A percentile compares a stretch with the other conserved stretches of the same genome.
phyloP scores from a whole-genome alignment of 192 early-diverging fungal species.

The Backusella tuberculispora region DNA sequence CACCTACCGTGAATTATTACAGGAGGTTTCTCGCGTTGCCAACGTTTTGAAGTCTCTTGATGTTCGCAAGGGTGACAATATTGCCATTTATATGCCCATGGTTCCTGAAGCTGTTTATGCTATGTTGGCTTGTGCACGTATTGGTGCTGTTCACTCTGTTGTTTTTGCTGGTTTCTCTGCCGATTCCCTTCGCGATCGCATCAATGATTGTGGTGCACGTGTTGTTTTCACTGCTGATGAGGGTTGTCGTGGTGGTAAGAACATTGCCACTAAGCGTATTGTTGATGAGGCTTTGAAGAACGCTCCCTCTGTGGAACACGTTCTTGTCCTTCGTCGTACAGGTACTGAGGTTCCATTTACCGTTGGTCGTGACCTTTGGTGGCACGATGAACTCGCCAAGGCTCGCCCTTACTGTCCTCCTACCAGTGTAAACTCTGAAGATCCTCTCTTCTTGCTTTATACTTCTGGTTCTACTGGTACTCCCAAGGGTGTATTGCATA shows the following conservation, averaged over 20 bases:
- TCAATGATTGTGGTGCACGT: conserved; percentile 78
- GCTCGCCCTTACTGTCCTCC: conserved; percentile 89
- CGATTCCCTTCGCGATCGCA: conserved; percentile 90
- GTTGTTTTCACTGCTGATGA: conserved; percentile 94
- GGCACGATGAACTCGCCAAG: conserved; percentile 86
- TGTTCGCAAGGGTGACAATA: conserved; percentile 90
- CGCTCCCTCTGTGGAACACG: conserved; percentile 79
- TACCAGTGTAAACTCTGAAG: conserved; percentile 85
- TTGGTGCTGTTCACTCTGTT: conserved; percentile 92
- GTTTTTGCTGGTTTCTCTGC: conserved; percentile 98
- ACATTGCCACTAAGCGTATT: conserved; percentile 89
- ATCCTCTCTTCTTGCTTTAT: conserved; percentile 95
- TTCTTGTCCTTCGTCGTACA: conserved; percentile 92
- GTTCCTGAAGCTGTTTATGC: conserved; percentile 91
- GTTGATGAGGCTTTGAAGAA: conserved; percentile 86
- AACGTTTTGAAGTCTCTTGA: conserved; percentile 84
- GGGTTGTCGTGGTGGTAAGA: conserved; percentile 89
- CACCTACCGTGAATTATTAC: conserved; percentile 84
- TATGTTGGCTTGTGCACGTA: conserved; percentile 93
- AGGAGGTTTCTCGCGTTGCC: conserved; percentile 83
- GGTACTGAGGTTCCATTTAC: conserved; percentile 82
- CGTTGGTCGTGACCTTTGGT: conserved; percentile 86
- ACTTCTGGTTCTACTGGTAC: conserved; percentile 90
- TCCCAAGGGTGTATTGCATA: conserved; percentile 95
- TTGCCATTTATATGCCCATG: conserved; percentile 99